A percentile compares a stretch with the other conserved stretches of the same genome.
These are phyloP conservation scores for Steccherinum ochraceum DNA, from an alignment of 768 basidiomycete species.

Conservation along the genomic window DNA sequence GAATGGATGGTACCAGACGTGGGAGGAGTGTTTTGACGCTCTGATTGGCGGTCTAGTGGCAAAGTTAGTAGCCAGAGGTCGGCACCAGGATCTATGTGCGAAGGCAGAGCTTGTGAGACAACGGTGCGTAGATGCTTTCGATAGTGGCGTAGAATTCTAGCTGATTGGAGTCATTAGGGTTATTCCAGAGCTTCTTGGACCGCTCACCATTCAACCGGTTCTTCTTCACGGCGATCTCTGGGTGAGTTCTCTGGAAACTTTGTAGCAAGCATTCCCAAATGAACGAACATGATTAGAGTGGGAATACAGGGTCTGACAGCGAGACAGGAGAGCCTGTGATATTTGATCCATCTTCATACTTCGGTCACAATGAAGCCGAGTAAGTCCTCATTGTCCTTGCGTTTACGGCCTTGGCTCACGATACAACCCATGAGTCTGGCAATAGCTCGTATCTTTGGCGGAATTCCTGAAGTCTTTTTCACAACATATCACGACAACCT, in stretches of 20 bases:
- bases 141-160: neutral
- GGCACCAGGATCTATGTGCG: slow-evolving; percentile 38
- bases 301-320: slow-evolving; percentile 61
- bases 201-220: slow-evolving; percentile 55
- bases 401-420: neutral
- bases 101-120: slow-evolving; percentile 46
- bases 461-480: slow-evolving; percentile 60
- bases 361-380: slow-evolving; percentile 81
- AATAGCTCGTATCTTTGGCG: slow-evolving; percentile 77
- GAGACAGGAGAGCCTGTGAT: slow-evolving; percentile 54
- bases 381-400: slow-evolving; percentile 31
- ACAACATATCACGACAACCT: slow-evolving; percentile 54
- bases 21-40: slow-evolving; percentile 62
- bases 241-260: slow-evolving; percentile 35
- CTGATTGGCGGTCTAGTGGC: slow-evolving; percentile 55
- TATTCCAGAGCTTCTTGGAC: slow-evolving; percentile 63
- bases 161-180: slow-evolving; percentile 36
- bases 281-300: slow-evolving; percentile 40
- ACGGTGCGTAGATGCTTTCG: slow-evolving; percentile 29
- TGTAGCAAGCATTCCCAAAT: neutral
- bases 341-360: slow-evolving; percentile 75
- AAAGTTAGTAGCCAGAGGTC: slow-evolving; percentile 35
- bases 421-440: slow-evolving; percentile 44
- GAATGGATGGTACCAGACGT: slow-evolving; percentile 69
- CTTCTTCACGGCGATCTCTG: slow-evolving; percentile 78